Evolutionary conservation across 352 stramenopile genomes (phyloP).

Genomic region (Globisporangium orthogonon): DNA sequence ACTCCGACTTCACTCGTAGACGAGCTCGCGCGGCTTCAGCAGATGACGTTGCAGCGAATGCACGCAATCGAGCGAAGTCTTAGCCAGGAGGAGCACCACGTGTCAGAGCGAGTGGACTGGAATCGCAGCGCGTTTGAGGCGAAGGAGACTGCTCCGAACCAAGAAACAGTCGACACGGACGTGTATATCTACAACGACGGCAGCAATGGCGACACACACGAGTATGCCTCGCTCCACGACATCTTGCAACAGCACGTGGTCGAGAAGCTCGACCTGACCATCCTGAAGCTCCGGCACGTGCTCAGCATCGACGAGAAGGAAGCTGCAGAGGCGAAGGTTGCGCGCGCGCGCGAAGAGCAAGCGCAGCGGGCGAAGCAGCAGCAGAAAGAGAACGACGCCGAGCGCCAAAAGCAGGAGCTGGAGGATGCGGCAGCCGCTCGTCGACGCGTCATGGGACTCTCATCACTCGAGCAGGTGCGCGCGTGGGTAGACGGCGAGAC

Average conservation of each 20-base stretch:
- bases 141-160: not conserved
- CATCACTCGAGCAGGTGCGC: conserved; percentile 35
- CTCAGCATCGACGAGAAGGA: conserved; percentile 47
- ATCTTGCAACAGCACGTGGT: conserved; percentile 40
- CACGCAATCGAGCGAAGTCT: conserved; percentile 1
- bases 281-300: conserved; percentile 51
- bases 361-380: conserved; percentile 10
- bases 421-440: conserved; percentile 30
- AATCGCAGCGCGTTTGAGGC: not conserved
- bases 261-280: conserved; percentile 59
- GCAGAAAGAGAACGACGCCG: conserved; percentile 15
- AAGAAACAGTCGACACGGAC: not conserved
- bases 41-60: not conserved
- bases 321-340: conserved; percentile 17
- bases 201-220: not conserved
- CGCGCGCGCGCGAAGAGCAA: not conserved
- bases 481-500: conserved; percentile 28
- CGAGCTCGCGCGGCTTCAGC: conserved; percentile 1
- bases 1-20: not conserved
- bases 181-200: not conserved
- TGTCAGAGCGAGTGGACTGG: not conserved
- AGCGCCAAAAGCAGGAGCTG: conserved; percentile 17
- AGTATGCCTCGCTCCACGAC: conserved; percentile 17
- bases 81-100: not conserved
- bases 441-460: conserved; percentile 44